Conservation (phyloP, 352 stramenopile genomes). For the Globisporangium mamillatum region DNA sequence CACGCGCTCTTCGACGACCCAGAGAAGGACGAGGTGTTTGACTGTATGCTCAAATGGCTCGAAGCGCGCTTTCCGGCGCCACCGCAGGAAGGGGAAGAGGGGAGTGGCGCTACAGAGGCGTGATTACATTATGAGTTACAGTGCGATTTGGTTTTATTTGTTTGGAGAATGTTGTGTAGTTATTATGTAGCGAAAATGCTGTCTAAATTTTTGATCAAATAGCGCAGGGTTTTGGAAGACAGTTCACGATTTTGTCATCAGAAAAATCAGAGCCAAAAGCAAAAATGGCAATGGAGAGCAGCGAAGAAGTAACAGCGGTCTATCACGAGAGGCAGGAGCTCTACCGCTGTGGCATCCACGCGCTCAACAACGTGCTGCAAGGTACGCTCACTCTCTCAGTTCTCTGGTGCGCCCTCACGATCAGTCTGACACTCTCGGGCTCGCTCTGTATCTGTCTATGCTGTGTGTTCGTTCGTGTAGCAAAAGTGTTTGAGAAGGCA, state of each 20-base stretch:
- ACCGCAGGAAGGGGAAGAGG: neutral
- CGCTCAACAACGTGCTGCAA: constrained; percentile 81
- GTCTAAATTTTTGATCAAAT: neutral
- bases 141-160: neutral
- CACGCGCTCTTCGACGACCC: constrained; percentile 63
- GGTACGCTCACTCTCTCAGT: constrained; percentile 17
- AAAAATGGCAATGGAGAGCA: neutral
- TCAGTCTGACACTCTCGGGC: neutral
- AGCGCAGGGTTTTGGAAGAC: neutral
- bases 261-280: neutral
- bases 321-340: constrained; percentile 78
- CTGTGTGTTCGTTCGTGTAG: neutral
- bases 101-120: neutral
- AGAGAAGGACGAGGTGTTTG: constrained; percentile 43
- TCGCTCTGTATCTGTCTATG: neutral
- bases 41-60: constrained; percentile 41
- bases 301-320: neutral
- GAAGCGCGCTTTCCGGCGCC: constrained; percentile 26
- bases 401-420: neutral
- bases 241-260: neutral
- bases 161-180: neutral
- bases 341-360: constrained; percentile 75
- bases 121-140: neutral
- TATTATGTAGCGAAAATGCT: neutral
- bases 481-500: constrained; percentile 49